A percentile compares a stretch with the other conserved stretches of the same genome.
Evolutionary conservation across 2,329 filamentous ascomycete species (phyloP).

Genomic region (Penicillium crustosum): DNA sequence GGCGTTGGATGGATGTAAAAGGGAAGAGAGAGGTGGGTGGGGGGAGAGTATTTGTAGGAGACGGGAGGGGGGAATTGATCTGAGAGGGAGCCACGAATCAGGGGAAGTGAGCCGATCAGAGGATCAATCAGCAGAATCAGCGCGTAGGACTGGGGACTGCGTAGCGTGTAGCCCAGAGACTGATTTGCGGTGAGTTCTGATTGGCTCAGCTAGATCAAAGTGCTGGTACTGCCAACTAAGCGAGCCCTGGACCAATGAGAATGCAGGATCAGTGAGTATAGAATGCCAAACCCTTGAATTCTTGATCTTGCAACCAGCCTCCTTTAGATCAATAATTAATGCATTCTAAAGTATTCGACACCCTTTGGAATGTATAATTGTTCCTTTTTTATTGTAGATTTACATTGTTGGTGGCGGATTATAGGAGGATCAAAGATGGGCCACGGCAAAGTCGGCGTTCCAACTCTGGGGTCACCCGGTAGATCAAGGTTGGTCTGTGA

Average conservation of each 20-base stretch:
- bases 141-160: slow-evolving; percentile 22
- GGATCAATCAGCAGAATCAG: slow-evolving; percentile 16
- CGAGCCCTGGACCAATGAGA: slow-evolving; percentile 40
- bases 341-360: slow-evolving; percentile 16
- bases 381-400: slow-evolving; percentile 12
- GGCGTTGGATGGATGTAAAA: slow-evolving; percentile 35
- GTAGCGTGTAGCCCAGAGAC: slow-evolving; percentile 33
- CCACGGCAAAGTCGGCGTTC: slow-evolving; percentile 26
- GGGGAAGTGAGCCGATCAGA: slow-evolving; percentile 21
- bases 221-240: slow-evolving; percentile 31
- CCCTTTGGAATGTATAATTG: slow-evolving; percentile 18
- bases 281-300: slow-evolving; percentile 26
- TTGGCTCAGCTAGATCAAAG: slow-evolving; percentile 17
- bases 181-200: slow-evolving; percentile 28
- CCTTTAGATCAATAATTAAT: slow-evolving; percentile 18
- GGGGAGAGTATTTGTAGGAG: slow-evolving; percentile 45
- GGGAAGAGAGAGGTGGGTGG: slow-evolving; percentile 40
- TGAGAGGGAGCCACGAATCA: slow-evolving; percentile 28
- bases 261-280: slow-evolving; percentile 38
- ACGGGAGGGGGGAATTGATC: slow-evolving; percentile 38
- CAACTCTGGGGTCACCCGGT: slow-evolving; percentile 27
- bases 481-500: slow-evolving; percentile 32
- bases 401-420: slow-evolving; percentile 19
- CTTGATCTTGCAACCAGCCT: slow-evolving; percentile 39
- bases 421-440: slow-evolving; percentile 28